Base-by-base conservation (phyloP, 1,284 basidiomycete genomes). In the Heliocybe sulcata region DNA sequence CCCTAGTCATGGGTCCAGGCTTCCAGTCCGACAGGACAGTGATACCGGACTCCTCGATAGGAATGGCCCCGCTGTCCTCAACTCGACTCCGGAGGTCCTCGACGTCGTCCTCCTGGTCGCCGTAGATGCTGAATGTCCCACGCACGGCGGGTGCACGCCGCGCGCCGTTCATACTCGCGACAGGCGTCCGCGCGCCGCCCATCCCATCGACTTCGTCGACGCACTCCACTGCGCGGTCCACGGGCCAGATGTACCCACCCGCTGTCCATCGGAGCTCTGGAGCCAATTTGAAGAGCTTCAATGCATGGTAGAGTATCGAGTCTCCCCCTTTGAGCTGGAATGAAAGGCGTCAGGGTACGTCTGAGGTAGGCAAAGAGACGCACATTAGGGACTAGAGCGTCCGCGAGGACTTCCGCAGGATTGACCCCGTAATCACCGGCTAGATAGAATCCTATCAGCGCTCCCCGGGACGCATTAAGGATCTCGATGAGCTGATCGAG, bases 241-340 rank as follows among this genome's bases (percentile, higher is more conserved):
- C 76, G 1, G 87, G 83, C 88, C 89, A 91, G 58, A 91, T 76
- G 67, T 85, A 89, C 12, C 87, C 86, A 3, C 87, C 87, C 25
- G 89, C 88, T 20, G 82, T 81, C 84, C 87, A 91, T 55, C 86
- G 83, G 1, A 91, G 75, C 59, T 87, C 85, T 0, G 87, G 85
- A 1, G 72, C 67, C 35, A 91, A 80, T 59, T 89, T 88, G 72
- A 83, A 90, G 25, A 85, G 67, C 67, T 87, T 88, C 63, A 91
- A 70, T 2, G 87, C 84, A 55, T 87, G 85, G 65, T 87, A 89
- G 12, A 91, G 68, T 35, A 88, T 66, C 3, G 85, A 82, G 62
- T 91, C 88, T 19, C 83, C 83, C 27, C 85, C 87, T 70, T 87
- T 89, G 52, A 91, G 70, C 89, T 91, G 62, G 23, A 6, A 25